Evolutionary conservation across 192 early-diverging fungal genomes (phyloP), one percentile per base, ranked within the genome.

Genomic region (Allomyces javanicus): DNA sequence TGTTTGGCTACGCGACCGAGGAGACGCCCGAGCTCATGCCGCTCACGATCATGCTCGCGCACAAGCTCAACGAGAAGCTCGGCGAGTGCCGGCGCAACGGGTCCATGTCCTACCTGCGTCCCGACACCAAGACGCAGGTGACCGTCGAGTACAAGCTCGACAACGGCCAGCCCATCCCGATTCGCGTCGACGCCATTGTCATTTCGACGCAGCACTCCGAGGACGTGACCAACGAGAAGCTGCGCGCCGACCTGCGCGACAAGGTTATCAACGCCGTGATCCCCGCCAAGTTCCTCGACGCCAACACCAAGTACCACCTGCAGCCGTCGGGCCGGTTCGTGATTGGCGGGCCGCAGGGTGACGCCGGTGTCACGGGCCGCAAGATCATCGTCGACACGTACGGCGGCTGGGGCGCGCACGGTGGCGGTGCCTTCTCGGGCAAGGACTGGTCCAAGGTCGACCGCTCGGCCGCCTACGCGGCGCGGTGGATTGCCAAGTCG

Each of bases 361-460:
- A 98, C 81, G 96, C 96, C 71, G 96, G 96, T 79, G 85, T 98
- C 70, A 98, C 94, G 73, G 96, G 96, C 44, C 92, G 93, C 78
- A 96, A 96, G 82, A 90, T 90, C 77, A 90, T 90, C 70, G 87
- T 88, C 76, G 78, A 78, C 68, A 73, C 75, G 61, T 95, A 93
- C 79, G 92, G 92, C 69, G 92, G 92, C 75, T 90, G 90, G 79
- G 89, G 87, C 78, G 90, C 90, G 70, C 90, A 95, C 85, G 92
- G 88, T 78, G 92, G 96, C 73, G 96, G 96, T 86, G 93, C 93
- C 76, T 96, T 99, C 89, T 96, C 93, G 68, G 96, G 96, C 68
- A 98, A 98, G 86, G 96, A 96, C 83, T 97, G 90, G 88, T 94
- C 91, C 87, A 96, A 96, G 89, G 93, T 98, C 73, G 93, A 94